Conservation (phyloP, 257 asterid species). For the Orobanche coerulescens region DNA sequence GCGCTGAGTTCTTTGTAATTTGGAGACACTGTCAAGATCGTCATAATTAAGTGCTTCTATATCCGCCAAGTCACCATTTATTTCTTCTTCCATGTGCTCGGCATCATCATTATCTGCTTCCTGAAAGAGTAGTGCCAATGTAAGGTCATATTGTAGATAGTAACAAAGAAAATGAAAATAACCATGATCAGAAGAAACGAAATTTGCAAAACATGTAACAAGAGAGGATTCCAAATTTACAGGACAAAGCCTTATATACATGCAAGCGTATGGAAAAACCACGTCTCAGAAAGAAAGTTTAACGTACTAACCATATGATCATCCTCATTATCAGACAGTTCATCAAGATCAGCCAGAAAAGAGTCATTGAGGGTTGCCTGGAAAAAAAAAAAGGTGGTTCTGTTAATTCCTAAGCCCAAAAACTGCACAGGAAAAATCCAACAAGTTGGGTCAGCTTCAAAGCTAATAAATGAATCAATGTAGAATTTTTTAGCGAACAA, state of each 20-base stretch:
- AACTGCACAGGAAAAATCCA: neutral
- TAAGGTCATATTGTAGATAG: slow-evolving; percentile 4
- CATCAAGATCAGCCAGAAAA: slow-evolving; percentile 94
- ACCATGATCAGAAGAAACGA: neutral
- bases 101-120: slow-evolving; percentile 51
- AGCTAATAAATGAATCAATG: neutral
- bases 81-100: slow-evolving; percentile 81
- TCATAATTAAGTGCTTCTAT: slow-evolving; percentile 88
- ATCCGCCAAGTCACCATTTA: slow-evolving; percentile 83
- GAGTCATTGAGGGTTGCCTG: slow-evolving; percentile 98
- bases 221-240: neutral
- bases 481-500: neutral
- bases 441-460: neutral
- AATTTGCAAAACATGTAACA: neutral
- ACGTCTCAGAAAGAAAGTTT: neutral
- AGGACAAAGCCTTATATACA: neutral
- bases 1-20: slow-evolving; percentile 73
- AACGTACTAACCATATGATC: slow-evolving; percentile 52
- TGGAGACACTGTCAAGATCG: slow-evolving; percentile 88
- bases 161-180: slow-evolving; percentile 7
- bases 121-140: slow-evolving; percentile 34
- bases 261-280: neutral
- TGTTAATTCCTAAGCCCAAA: neutral
- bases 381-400: neutral
- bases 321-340: slow-evolving; percentile 85